Evolutionary conservation across 176 grass and related monocot genomes (phyloP), one percentile per base, ranked within the genome.

Genomic region (Calamus simplicifolius): DNA sequence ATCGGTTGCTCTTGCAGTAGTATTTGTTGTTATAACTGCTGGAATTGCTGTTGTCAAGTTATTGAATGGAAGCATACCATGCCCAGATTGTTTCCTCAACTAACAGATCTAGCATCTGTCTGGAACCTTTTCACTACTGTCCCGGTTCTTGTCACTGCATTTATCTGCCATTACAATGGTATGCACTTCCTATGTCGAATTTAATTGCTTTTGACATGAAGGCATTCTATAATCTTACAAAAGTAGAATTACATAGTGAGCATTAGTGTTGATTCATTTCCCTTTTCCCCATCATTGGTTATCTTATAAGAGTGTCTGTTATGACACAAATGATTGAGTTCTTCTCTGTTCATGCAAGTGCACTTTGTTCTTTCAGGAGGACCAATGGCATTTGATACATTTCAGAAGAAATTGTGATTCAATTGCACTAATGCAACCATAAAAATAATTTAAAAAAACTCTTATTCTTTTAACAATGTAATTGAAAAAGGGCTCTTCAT

Each of bases 81-180:
- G 78, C 92, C 92, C n/a, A 78, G 82, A 67, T 74, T 97, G 43
- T 82, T 97, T 51, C 87, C 87, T 6, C 61, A 82, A 31, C 29
- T 90, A 43, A 71, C 85, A 56, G 78, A 50, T 61, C 56, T 87
- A 49, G 57, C 64, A 55, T 87, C 87, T 16, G 68, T 91, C 18
- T 97, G 82, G 83, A 70, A 84, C n/a, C 83, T 97, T 18, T 96
- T 97, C 57, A 97, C 92, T 0, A 51, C 83, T 56, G 83, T 91
- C 8, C 92, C 92, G 54, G 78, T 97, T 68, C 74, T 97, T 81
- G 83, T 87, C 28, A 85, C 87, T n/a, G 80, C 92, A 51, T 97
- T 88, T 50, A 91, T 91, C 62, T 97, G 87, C 78, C 92, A 97
- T 31, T 91, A 77, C 65, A 97, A 80, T 0, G 80, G 86, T 96